Evolutionary conservation across 176 grass and related monocot species (phyloP).

Genomic region (Triticum timopheevii): DNA sequence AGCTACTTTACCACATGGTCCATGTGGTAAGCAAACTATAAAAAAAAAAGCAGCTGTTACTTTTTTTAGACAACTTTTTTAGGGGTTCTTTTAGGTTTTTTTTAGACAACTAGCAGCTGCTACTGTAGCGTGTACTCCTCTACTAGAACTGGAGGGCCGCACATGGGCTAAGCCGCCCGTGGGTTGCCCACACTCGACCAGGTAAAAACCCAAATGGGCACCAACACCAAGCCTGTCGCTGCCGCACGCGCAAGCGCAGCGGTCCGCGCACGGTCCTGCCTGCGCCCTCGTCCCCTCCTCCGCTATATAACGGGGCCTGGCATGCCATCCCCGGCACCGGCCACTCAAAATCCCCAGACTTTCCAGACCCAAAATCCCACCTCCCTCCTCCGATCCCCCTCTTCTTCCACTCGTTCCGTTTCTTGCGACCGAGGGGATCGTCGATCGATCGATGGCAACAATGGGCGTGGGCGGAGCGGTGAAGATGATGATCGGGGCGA

Average conservation of each 20-base stretch:
- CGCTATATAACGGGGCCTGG: not conserved
- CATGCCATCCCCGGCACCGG: not conserved
- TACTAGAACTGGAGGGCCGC: not conserved
- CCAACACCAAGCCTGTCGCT: not conserved
- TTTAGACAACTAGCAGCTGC: too few species aligned
- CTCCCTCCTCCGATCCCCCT: not conserved
- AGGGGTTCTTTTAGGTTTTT: too few species aligned
- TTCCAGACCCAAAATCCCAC: not conserved
- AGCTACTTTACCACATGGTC: too few species aligned
- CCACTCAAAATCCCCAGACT: not conserved
- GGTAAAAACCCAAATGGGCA: not conserved
- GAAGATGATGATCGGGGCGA: slow-evolving; percentile 40
- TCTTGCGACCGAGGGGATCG: not conserved
- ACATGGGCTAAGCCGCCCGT: not conserved
- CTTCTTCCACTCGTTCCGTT: not conserved
- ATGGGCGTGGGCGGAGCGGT: not conserved
- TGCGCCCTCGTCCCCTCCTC: not conserved
- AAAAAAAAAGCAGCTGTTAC: too few species aligned
- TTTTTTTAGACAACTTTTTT: too few species aligned
- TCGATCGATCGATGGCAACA: too few species aligned
- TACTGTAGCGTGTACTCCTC: too few species aligned
- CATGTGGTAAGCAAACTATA: too few species aligned
- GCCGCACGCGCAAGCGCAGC: not conserved
- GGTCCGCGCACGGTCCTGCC: not conserved
- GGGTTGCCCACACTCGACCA: not conserved